Conservation (phyloP, 352 stramenopile species). For the Phytophthora parvispora region DNA sequence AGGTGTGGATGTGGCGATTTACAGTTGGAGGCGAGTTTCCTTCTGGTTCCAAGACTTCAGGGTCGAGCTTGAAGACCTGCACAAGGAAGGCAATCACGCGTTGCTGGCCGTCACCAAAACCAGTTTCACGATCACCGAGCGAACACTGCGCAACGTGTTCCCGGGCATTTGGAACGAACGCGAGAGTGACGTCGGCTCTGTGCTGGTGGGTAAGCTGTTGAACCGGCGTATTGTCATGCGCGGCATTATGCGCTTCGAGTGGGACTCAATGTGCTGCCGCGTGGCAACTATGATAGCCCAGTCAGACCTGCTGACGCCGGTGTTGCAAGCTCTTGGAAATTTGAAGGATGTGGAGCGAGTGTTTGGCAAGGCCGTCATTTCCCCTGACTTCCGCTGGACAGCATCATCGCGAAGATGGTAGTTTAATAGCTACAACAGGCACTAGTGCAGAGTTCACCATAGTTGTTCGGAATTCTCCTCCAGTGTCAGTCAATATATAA, state of each 20-base stretch:
- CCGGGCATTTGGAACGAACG: neutral
- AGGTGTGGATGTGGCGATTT: neutral
- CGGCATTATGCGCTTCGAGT: neutral
- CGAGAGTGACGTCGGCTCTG: neutral
- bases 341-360: neutral
- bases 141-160: slow-evolving; percentile 2
- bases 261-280: neutral
- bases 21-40: slow-evolving; percentile 1
- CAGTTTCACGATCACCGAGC: slow-evolving; percentile 1
- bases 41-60: slow-evolving; percentile 7
- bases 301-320: neutral
- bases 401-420: neutral
- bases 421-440: too few species aligned
- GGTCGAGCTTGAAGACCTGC: slow-evolving; percentile 7
- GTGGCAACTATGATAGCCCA: neutral
- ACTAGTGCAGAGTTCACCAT: too few species aligned
- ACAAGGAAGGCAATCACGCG: neutral
- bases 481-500: too few species aligned
- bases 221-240: neutral
- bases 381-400: neutral
- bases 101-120: neutral
- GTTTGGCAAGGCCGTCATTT: neutral
- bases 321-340: neutral
- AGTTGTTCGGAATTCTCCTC: too few species aligned
- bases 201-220: neutral